These are phyloP conservation scores for Rhizopogon sp. DNA, from an alignment of 768 basidiomycete genomes.

Conservation along the genomic window DNA sequence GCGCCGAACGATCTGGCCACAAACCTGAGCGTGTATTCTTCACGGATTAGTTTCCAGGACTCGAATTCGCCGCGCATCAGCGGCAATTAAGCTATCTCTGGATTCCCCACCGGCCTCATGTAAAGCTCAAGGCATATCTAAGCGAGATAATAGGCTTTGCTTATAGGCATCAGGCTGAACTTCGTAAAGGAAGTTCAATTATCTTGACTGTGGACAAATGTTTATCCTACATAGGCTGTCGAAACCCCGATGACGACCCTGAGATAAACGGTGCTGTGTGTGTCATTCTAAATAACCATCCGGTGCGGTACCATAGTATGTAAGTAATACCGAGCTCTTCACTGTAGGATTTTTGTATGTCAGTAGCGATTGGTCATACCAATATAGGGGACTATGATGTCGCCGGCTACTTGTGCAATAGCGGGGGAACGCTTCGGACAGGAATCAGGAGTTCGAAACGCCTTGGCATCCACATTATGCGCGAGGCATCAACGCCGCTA, in stretches of 20 bases:
- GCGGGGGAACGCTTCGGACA: background rate
- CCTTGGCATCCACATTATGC: background rate
- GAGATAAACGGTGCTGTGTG: background rate
- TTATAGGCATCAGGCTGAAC: slow-evolving; percentile 4
- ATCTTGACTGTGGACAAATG: slow-evolving; percentile 2
- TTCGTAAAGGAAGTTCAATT: slow-evolving; percentile 2
- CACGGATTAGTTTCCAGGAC: background rate
- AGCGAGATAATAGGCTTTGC: slow-evolving; percentile 14
- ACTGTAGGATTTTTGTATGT: background rate
- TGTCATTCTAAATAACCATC: slow-evolving; percentile 1
- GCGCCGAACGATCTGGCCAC: background rate
- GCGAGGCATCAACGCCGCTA: background rate
- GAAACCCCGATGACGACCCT: slow-evolving; percentile 1
- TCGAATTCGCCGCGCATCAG: slow-evolving; percentile 3
- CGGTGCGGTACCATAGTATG: slow-evolving; percentile 9
- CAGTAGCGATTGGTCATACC: background rate
- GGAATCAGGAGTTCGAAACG: background rate
- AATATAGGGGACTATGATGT: background rate
- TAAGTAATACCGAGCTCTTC: slow-evolving; percentile 3
- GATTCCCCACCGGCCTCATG: slow-evolving; percentile 20
- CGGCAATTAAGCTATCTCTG: slow-evolving; percentile 20
- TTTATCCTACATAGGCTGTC: slow-evolving; percentile 4
- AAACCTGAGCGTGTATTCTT: slow-evolving; percentile 16
- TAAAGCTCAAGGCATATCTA: slow-evolving; percentile 26
- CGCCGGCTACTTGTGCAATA: background rate